These are phyloP conservation scores for Gossypium laxum DNA, from an alignment of 441 rosid species.

Conservation along the genomic window DNA sequence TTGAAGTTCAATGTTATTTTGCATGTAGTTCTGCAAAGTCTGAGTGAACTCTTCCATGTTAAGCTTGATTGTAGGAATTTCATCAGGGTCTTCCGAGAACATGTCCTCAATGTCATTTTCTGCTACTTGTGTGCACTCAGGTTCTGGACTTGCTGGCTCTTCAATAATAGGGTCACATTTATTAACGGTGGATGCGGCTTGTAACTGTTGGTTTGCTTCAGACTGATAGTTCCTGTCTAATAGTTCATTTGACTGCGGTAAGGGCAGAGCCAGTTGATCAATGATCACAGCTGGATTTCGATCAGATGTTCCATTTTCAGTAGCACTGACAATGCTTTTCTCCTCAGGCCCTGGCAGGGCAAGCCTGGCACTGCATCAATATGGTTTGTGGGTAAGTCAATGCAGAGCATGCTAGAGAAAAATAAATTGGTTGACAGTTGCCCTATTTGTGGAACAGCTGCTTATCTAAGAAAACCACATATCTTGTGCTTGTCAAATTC, in stretches of 20 bases:
- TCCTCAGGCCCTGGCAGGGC: slow-evolving; percentile 58
- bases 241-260: slow-evolving; percentile 29
- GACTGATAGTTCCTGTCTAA: slow-evolving; percentile 27
- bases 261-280: slow-evolving; percentile 26
- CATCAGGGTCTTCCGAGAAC: slow-evolving; percentile 48
- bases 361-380: slow-evolving; percentile 46
- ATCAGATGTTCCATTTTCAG: slow-evolving; percentile 23
- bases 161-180: slow-evolving; percentile 52
- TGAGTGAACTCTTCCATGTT: slow-evolving; percentile 41
- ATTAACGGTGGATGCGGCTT: slow-evolving; percentile 18
- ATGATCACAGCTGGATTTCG: slow-evolving; percentile 17
- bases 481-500: neutral
- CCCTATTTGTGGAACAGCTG: slow-evolving; percentile 5
- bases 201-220: slow-evolving; percentile 20
- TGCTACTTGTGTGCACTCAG: slow-evolving; percentile 26
- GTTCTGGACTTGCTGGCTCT: slow-evolving; percentile 61
- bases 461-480: neutral
- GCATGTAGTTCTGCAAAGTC: slow-evolving; percentile 44
- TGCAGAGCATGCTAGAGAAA: slow-evolving; percentile 7
- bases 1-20: slow-evolving; percentile 40
- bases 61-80: slow-evolving; percentile 49
- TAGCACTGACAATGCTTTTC: slow-evolving; percentile 23
- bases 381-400: slow-evolving; percentile 13
- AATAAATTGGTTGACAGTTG: neutral
- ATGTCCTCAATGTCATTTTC: slow-evolving; percentile 51